phyloP scores from a whole-genome alignment of 2,329 filamentous ascomycete genomes.

The Phaeosphaeriaceae sp. region DNA sequence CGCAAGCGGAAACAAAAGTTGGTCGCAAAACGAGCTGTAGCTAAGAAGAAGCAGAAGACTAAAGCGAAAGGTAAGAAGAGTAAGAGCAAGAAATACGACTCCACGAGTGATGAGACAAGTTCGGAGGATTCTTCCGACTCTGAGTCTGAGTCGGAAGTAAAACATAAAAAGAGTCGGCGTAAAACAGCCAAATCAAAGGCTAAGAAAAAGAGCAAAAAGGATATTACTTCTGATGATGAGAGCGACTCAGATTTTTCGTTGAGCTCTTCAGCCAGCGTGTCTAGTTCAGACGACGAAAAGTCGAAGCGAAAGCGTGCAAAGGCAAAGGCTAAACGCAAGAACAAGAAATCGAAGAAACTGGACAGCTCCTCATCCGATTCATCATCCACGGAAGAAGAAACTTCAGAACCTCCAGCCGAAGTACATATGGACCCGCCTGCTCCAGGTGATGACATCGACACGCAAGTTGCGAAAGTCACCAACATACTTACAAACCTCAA shows the following conservation, averaged over 20 bases:
- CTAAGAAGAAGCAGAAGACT: slow-evolving; percentile 28
- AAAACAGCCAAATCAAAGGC: slow-evolving; percentile 26
- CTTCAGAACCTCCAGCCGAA: slow-evolving; percentile 2
- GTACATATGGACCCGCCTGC: slow-evolving; percentile 5
- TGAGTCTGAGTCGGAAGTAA: slow-evolving; percentile 19
- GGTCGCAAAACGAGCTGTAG: slow-evolving; percentile 14
- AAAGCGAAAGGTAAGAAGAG: slow-evolving; percentile 31
- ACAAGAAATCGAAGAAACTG: slow-evolving; percentile 17
- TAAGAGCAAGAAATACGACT: slow-evolving; percentile 28
- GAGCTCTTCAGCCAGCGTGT: slow-evolving; percentile 20
- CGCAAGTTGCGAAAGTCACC: slow-evolving; percentile 21
- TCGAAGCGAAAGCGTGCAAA: slow-evolving; percentile 23
- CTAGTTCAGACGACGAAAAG: slow-evolving; percentile 23
- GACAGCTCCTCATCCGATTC: slow-evolving; percentile 10
- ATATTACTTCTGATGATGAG: slow-evolving; percentile 25
- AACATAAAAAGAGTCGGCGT: slow-evolving; percentile 17
- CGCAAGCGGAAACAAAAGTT: slow-evolving; percentile 27
- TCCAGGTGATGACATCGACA: slow-evolving; percentile 18
- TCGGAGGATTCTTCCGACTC: slow-evolving; percentile 23
- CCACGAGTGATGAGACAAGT: slow-evolving; percentile 23
- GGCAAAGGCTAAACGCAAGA: slow-evolving; percentile 26
- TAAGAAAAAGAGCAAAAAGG: slow-evolving; percentile 33
- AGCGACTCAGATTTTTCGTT: slow-evolving; percentile 19
- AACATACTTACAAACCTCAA: slow-evolving; percentile 20
- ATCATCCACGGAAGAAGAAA: slow-evolving; percentile 18